phyloP scores from a whole-genome alignment of 1,284 basidiomycete genomes.

The Cryptococcus hybrid region DNA sequence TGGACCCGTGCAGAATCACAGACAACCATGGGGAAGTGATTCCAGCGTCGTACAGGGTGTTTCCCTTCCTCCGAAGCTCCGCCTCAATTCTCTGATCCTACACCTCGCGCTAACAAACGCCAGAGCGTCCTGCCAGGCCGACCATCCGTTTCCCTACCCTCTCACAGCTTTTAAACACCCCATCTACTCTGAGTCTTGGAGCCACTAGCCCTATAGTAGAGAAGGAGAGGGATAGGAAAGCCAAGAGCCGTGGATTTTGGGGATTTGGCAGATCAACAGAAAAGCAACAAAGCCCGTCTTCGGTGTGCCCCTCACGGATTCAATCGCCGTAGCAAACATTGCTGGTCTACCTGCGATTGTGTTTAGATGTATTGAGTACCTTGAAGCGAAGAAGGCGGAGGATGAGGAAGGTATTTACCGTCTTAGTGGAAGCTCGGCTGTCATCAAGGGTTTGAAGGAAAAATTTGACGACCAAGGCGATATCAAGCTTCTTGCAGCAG shows the following conservation, averaged over 20 bases:
- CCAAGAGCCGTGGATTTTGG: conserved; percentile 86
- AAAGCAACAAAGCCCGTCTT: conserved; percentile 73
- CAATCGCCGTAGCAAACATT: conserved; percentile 82
- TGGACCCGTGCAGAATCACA: too few relatives aligned
- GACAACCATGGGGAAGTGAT: too few relatives aligned
- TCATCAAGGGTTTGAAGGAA: conserved; percentile 91
- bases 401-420: conserved; percentile 98
- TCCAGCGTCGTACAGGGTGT: too few relatives aligned
- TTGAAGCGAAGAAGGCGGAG: conserved; percentile 86
- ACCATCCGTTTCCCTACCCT: conserved; percentile 28
- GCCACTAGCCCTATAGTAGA: conserved; percentile 24
- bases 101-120: conserved; percentile 31
- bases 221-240: conserved; percentile 75
- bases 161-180: conserved; percentile 35
- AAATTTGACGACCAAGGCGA: conserved; percentile 95
- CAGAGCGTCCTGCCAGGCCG: conserved; percentile 43
- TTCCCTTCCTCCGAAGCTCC: not conserved
- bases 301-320: conserved; percentile 81
- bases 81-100: conserved; percentile 12
- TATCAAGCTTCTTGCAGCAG: conserved; percentile 75
- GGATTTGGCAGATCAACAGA: conserved; percentile 57
- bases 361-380: conserved; percentile 87
- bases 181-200: conserved; percentile 35
- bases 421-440: conserved; percentile 85
- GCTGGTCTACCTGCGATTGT: conserved; percentile 90